phyloP scores from a whole-genome alignment of 257 asterid species.

The Solanum paucissectum region DNA sequence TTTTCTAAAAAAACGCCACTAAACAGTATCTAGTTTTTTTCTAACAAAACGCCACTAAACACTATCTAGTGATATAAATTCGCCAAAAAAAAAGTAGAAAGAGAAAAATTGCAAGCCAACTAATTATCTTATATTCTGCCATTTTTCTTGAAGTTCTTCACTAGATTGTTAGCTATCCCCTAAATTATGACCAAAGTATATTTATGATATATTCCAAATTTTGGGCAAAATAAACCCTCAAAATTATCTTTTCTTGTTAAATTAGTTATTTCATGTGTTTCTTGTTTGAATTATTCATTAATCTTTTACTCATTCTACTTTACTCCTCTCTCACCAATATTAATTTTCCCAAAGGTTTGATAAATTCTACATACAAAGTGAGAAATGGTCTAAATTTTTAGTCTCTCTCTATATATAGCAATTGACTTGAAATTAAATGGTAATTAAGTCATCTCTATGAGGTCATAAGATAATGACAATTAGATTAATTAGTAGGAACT shows the following conservation, averaged over 20 bases:
- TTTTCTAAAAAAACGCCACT: too few relatives aligned
- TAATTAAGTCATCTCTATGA: neutral
- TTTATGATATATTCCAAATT: neutral
- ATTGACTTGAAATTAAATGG: neutral
- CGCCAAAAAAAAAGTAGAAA: too few relatives aligned
- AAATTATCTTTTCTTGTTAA: neutral
- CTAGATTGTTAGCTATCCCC: too few relatives aligned
- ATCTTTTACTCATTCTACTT: neutral
- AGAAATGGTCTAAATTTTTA: neutral
- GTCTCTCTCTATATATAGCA: neutral
- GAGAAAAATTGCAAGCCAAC: too few relatives aligned
- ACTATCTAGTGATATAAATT: too few relatives aligned
- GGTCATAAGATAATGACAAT: neutral
- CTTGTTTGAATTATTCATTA: neutral
- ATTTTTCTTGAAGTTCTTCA: too few relatives aligned
- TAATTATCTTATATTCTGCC: too few relatives aligned
- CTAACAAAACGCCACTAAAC: too few relatives aligned
- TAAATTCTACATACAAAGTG: neutral
- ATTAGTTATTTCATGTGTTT: neutral
- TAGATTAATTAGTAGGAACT: neutral
- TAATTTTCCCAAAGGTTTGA: neutral
- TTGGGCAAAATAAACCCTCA: neutral
- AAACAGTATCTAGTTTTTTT: too few relatives aligned
- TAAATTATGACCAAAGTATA: neutral
- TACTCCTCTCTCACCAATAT: neutral